phyloP scores from a whole-genome alignment of 2,329 filamentous ascomycete genomes.

The Rhinocladiella mackenziei region DNA sequence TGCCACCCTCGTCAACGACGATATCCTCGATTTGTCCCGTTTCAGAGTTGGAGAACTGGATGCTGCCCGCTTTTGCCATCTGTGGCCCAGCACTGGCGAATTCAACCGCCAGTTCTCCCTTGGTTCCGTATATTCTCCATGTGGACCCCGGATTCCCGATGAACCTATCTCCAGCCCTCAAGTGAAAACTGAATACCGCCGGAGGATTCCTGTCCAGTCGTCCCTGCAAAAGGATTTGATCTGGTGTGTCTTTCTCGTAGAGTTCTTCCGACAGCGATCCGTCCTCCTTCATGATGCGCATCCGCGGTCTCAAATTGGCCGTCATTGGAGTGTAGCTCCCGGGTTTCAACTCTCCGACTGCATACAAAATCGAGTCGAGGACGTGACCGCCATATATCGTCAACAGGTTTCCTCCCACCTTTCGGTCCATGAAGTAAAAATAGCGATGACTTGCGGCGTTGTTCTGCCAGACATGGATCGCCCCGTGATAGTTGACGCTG shows the following conservation, averaged over 20 bases:
- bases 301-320: slow-evolving; percentile 23
- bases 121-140: slow-evolving; percentile 34
- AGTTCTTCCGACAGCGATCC: slow-evolving; percentile 25
- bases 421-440: slow-evolving; percentile 49
- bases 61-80: slow-evolving; percentile 44
- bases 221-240: slow-evolving; percentile 30
- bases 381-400: slow-evolving; percentile 39
- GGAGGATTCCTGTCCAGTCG: slow-evolving; percentile 20
- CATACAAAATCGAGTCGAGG: slow-evolving; percentile 27
- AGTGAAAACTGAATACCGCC: slow-evolving; percentile 27
- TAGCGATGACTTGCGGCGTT: slow-evolving; percentile 33
- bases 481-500: slow-evolving; percentile 46
- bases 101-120: slow-evolving; percentile 40
- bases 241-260: slow-evolving; percentile 29
- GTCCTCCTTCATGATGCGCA: slow-evolving; percentile 24
- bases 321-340: slow-evolving; percentile 24
- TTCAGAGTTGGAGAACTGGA: slow-evolving; percentile 49
- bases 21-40: slow-evolving; percentile 45
- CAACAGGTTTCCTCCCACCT: slow-evolving; percentile 43
- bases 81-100: slow-evolving; percentile 35
- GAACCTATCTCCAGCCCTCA: slow-evolving; percentile 28
- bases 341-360: slow-evolving; percentile 27
- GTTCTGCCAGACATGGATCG: slow-evolving; percentile 36
- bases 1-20: slow-evolving; percentile 39
- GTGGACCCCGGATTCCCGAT: slow-evolving; percentile 26